These are phyloP conservation scores for Angomonas ambiguus DNA, from an alignment of 208 protist species.

Conservation along the genomic window DNA sequence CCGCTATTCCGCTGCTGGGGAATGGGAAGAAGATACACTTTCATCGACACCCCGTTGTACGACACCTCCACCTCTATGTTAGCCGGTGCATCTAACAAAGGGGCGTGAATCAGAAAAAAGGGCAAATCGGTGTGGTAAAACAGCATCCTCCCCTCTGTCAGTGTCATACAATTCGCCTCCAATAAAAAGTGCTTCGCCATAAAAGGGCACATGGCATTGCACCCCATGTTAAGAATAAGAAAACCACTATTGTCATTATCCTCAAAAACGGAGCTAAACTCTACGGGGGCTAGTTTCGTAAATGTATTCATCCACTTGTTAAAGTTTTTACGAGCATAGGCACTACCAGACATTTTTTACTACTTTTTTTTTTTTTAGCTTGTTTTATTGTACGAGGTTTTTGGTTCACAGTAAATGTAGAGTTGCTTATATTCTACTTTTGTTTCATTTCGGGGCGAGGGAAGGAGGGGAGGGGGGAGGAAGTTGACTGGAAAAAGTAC, in stretches of 20 bases:
- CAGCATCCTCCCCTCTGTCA: background rate
- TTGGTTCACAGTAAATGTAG: no score
- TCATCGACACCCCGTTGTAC: background rate
- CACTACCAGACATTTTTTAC: background rate
- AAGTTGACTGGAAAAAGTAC: no score
- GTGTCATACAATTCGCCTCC: background rate
- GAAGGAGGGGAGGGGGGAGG: no score
- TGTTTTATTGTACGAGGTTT: no score
- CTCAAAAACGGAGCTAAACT: background rate
- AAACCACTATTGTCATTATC: background rate
- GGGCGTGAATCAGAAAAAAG: background rate
- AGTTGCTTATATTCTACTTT: no score
- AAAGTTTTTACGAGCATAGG: slow-evolving; percentile 2
- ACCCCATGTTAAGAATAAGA: slow-evolving; percentile 1
- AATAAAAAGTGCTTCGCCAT: background rate
- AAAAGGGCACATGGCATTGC: background rate
- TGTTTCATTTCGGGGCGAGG: no score
- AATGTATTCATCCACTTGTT: background rate
- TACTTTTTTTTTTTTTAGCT: background rate
- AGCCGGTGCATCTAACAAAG: background rate
- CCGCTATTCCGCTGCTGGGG: slow-evolving; percentile 3
- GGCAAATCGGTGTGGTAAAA: slow-evolving; percentile 4
- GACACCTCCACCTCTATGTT: background rate
- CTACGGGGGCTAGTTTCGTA: background rate
- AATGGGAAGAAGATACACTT: background rate